Evolutionary conservation across 495 filamentous ascomycete genomes (phyloP).

Genomic region (Tuber magnatum): DNA sequence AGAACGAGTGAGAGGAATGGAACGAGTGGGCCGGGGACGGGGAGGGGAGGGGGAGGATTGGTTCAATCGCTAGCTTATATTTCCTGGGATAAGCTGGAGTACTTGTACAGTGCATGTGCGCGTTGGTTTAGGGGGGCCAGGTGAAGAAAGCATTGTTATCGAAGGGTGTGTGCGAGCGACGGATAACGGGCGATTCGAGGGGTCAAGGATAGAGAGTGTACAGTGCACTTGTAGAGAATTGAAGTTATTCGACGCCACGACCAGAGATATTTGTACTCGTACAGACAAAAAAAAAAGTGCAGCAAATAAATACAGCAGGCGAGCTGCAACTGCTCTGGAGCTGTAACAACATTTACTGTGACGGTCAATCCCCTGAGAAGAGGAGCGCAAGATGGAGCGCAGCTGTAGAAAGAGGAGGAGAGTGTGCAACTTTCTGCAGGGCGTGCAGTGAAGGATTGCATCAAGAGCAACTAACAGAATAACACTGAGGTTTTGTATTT

Average conservation of each 20-base stretch:
- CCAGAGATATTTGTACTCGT: not conserved
- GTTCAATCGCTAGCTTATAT: not conserved
- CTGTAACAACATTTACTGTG: not conserved
- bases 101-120: no score
- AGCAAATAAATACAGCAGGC: not conserved
- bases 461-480: not conserved
- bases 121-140: not conserved
- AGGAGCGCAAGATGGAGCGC: not conserved
- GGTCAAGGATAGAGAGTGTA: not conserved
- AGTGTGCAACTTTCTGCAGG: conserved; percentile 4
- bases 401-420: not conserved
- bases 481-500: conserved; percentile 3
- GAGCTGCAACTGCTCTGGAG: not conserved
- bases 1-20: conserved; percentile 2
- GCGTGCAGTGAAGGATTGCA: conserved; percentile 1
- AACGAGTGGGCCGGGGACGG: not conserved
- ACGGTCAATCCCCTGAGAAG: not conserved
- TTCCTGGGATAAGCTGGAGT: not conserved
- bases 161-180: not conserved
- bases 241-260: not conserved
- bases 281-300: not conserved
- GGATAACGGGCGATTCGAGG: not conserved
- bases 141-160: not conserved
- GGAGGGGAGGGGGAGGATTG: not conserved
- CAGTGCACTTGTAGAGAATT: no score